Evolutionary conservation across 495 filamentous ascomycete genomes (phyloP).

Genomic region (Pseudoneurospora amorphoporcata): DNA sequence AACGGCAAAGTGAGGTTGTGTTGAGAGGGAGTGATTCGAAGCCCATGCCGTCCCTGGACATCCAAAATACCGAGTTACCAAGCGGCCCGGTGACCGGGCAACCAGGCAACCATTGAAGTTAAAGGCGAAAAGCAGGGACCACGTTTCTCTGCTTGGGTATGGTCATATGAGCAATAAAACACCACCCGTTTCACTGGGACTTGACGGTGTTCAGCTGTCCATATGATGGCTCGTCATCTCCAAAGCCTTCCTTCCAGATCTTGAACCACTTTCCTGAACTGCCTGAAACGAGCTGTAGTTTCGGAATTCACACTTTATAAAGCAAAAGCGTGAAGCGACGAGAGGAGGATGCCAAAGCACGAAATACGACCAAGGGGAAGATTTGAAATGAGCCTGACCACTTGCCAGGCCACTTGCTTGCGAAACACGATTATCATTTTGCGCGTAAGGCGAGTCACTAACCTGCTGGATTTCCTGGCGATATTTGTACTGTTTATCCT

Average conservation of each 20-base stretch:
- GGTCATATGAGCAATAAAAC: background rate
- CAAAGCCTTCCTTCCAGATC: background rate
- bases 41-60: background rate
- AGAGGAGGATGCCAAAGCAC: background rate
- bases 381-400: background rate
- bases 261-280: background rate
- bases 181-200: background rate
- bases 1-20: background rate
- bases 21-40: background rate
- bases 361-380: background rate
- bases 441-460: slow-evolving; percentile 16
- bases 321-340: background rate
- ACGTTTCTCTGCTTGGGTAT: background rate
- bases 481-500: slow-evolving; percentile 64
- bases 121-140: background rate
- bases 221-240: background rate
- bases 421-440: background rate
- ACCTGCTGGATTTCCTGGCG: slow-evolving; percentile 93
- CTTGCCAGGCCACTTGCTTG: background rate
- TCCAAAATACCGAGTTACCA: background rate
- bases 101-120: background rate
- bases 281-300: background rate
- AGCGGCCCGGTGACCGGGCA: background rate
- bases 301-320: background rate
- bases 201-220: background rate